Base-by-base conservation (phyloP, 1,139 yeast species). In the Debaryomycetaceae sp. region DNA sequence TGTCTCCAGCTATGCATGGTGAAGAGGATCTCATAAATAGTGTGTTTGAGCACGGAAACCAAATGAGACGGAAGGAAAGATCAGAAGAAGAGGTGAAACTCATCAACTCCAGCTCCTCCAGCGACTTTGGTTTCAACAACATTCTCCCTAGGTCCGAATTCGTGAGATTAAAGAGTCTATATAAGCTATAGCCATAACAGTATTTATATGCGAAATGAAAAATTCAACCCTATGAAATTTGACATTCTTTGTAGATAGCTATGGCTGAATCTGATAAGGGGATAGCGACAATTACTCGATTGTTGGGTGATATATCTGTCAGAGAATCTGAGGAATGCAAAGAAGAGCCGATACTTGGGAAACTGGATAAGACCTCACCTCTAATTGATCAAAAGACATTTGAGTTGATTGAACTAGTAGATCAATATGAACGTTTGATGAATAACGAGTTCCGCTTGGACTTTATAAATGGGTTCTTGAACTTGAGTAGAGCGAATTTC, bases 1-100 rank as follows among this genome's bases (percentile, higher is more conserved):
- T 52, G 50, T 31, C 45, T n/a, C 36, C 41, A 13, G 35, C 36
- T 9, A 40, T 39, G 3, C 38, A 36, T 11, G 90, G 89, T 1
- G 85, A 84, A 52, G 91, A 85, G 58, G 86, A 81, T 49, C 62
- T 84, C 50, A 82, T 84, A 36, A 72, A 79, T 62, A 76, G 80
- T 33, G 56, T 83, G 24, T 70, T 76, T 61, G 68, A 78, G 37
- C 63, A 72, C 50, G 87, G 84, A 2, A 69, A 75, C 44, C 75
- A 57, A 59, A 74, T 72, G 73, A 66, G 51, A 57, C 47, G 54
- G 50, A 50, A 60, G 54, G 49, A 57, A 59, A 48, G 81, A 52
- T 60, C 73, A 41, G 55, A 59, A 38, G 68, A 58, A 43, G 76
- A 75, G 52, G 54, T 59, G 47, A 58, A 63, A 49, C 58, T 76